A percentile compares a stretch with the other conserved stretches of the same genome.
phyloP scores from a whole-genome alignment of 768 basidiomycete species.

The Trichaptum fuscoviolaceum region DNA sequence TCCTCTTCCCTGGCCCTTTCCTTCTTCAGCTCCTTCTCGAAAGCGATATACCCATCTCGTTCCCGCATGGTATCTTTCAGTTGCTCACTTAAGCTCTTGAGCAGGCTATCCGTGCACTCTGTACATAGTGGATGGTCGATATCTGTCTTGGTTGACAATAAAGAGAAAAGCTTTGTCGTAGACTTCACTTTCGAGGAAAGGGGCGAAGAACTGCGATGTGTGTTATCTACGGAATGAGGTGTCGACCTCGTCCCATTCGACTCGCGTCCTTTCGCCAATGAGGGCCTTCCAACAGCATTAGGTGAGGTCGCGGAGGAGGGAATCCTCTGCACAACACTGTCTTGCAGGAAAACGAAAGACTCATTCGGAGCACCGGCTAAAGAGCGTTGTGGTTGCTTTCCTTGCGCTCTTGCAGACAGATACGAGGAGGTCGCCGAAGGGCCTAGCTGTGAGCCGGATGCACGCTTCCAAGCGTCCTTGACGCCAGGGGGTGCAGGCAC shows the following conservation, averaged over 20 bases:
- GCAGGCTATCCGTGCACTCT: constrained; percentile 85
- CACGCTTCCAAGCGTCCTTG: constrained; percentile 60
- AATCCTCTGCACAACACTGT: constrained; percentile 70
- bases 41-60: constrained; percentile 88
- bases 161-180: constrained; percentile 66
- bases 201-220: constrained; percentile 58
- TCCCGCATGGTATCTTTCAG: constrained; percentile 90
- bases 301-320: constrained; percentile 47
- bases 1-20: constrained; percentile 71
- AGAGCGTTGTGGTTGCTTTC: constrained; percentile 53
- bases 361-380: constrained; percentile 59
- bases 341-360: constrained; percentile 88
- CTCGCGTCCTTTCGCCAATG: constrained; percentile 31
- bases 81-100: constrained; percentile 68
- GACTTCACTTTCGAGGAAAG: constrained; percentile 75
- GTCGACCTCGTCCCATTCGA: constrained; percentile 20
- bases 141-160: constrained; percentile 70
- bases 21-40: constrained; percentile 81
- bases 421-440: constrained; percentile 28
- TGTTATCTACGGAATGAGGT: constrained; percentile 21
- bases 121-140: constrained; percentile 93
- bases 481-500: constrained; percentile 45
- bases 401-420: constrained; percentile 51
- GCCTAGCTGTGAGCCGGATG: constrained; percentile 34
- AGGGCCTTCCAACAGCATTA: constrained; percentile 38